These are phyloP conservation scores for Loxodes magnus DNA, from an alignment of 73 alveolate species.

Conservation along the genomic window DNA sequence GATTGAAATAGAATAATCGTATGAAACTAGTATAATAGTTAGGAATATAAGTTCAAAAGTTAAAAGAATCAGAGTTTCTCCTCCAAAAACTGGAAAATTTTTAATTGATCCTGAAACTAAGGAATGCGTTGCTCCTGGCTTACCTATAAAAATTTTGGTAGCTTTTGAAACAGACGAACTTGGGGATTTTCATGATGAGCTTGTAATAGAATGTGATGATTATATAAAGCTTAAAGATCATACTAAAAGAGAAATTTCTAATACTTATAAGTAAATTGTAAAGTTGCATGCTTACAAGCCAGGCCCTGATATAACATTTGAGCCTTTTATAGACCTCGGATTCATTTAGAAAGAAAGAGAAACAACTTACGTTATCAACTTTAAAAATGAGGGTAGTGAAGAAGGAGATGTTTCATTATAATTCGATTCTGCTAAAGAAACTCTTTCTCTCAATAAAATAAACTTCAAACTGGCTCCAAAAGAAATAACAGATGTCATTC, in stretches of 20 bases:
- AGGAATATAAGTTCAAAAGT: conserved; percentile 82
- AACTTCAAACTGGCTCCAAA: conserved; percentile 71
- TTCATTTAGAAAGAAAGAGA: conserved; percentile 81
- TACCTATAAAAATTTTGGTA: conserved; percentile 81
- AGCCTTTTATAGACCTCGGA: conserved; percentile 90
- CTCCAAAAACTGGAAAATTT: conserved; percentile 85
- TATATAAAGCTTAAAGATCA: too few species aligned
- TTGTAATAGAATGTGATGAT: too few species aligned
- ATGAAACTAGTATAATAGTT: conserved; percentile 89
- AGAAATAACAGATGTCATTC: conserved; percentile 54
- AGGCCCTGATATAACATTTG: conserved; percentile 89
- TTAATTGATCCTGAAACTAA: conserved; percentile 61
- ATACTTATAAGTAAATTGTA: conserved; percentile 69
- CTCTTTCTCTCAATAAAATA: conserved; percentile 69
- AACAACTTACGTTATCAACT: conserved; percentile 66
- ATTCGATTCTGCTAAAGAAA: conserved; percentile 50
- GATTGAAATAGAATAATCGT: conserved; percentile 85
- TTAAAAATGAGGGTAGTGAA: conserved; percentile 91
- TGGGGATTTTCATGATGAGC: conserved; percentile 83
- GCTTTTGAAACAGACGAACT: conserved; percentile 90
- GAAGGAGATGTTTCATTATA: conserved; percentile 76
- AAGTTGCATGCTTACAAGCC: conserved; percentile 91
- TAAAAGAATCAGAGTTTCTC: conserved; percentile 71
- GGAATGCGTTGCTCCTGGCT: conserved; percentile 90
- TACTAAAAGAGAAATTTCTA: too few species aligned